phyloP scores from a whole-genome alignment of 176 grass and related monocot genomes.

The Eremochloa ophiuroides region DNA sequence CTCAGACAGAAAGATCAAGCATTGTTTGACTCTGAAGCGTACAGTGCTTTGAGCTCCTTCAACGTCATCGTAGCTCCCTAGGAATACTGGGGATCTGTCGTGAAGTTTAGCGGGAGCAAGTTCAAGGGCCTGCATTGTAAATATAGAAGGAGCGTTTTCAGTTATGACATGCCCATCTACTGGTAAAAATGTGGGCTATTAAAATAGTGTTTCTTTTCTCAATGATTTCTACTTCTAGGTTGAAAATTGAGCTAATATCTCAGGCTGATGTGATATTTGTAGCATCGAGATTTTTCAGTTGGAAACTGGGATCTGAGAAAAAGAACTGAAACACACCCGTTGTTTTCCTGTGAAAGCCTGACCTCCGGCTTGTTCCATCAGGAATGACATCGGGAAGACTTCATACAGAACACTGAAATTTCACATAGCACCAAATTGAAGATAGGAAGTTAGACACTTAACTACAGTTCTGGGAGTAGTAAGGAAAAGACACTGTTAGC shows the following conservation, averaged over 20 bases:
- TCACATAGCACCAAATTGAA: not conserved
- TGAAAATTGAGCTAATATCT: not conserved
- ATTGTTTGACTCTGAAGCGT: slow-evolving; percentile 45
- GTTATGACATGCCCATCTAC: not conserved
- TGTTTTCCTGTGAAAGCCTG: slow-evolving; percentile 88
- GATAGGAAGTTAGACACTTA: not conserved
- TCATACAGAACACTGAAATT: slow-evolving; percentile 86
- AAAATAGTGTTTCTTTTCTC: not conserved
- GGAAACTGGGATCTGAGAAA: not conserved
- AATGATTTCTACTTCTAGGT: not conserved
- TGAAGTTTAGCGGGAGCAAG: slow-evolving; percentile 65
- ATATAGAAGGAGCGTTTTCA: not conserved
- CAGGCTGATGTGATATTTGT: not conserved
- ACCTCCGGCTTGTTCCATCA: slow-evolving; percentile 97
- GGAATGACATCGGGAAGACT: slow-evolving; percentile 92
- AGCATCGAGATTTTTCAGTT: not conserved
- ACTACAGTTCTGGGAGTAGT: not conserved
- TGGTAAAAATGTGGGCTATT: not conserved
- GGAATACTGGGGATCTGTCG: slow-evolving; percentile 84
- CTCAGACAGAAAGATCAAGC: slow-evolving; percentile 13
- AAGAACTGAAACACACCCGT: slow-evolving; percentile 42
- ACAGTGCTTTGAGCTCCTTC: slow-evolving; percentile 87
- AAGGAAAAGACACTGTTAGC: not conserved
- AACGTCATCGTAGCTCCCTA: slow-evolving; percentile 89
- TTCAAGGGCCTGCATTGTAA: slow-evolving; percentile 67